Evolutionary conservation across 2,329 filamentous ascomycete genomes (phyloP).

Genomic region (Teratosphaeria nubilosa): DNA sequence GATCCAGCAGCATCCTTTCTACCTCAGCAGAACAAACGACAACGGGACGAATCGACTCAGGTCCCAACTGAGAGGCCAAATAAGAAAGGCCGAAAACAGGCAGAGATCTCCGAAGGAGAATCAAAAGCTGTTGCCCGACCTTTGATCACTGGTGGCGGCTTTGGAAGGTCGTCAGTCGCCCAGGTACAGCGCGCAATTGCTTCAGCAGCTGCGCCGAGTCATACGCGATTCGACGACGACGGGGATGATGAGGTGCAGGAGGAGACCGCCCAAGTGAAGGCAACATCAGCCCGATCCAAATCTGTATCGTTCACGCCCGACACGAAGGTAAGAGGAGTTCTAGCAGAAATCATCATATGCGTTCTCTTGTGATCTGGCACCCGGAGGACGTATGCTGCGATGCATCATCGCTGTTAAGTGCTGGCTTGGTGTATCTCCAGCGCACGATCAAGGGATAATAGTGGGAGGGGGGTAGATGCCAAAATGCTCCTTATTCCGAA

Average conservation of each 20-base stretch:
- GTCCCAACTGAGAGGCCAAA: neutral
- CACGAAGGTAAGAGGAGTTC: slow-evolving; percentile 37
- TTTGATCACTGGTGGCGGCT: neutral
- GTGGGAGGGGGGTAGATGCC: no score
- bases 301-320: slow-evolving; percentile 56
- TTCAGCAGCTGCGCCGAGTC: slow-evolving; percentile 7
- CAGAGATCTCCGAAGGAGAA: neutral
- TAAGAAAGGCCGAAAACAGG: neutral
- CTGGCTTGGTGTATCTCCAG: no score
- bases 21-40: neutral
- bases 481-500: no score
- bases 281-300: slow-evolving; percentile 29
- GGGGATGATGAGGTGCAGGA: slow-evolving; percentile 10
- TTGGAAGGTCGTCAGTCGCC: neutral
- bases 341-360: neutral
- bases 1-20: neutral
- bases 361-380: neutral
- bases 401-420: no score
- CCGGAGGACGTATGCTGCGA: no score
- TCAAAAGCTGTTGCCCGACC: neutral
- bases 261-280: neutral
- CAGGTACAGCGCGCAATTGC: neutral
- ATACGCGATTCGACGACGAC: slow-evolving; percentile 8
- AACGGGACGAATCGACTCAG: neutral
- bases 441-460: no score